Base-by-base conservation (phyloP, 768 basidiomycete species). In the Tylopilus rubrobrunneus region DNA sequence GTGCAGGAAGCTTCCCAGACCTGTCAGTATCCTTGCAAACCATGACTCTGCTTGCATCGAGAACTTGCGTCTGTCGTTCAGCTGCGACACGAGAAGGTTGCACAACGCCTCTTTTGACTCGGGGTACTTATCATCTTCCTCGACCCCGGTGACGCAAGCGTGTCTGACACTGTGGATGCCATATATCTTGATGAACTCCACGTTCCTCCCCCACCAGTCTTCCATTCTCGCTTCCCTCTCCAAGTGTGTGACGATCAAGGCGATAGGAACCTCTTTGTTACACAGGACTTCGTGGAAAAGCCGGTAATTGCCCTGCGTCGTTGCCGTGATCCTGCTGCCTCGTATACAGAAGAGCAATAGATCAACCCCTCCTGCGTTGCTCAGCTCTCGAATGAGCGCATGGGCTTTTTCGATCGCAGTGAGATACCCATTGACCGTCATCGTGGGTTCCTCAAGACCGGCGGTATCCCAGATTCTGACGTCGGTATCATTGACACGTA, bases 81-180 rank as follows among this genome's bases (percentile, higher is more conserved):
- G 21, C n/a, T 44, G 62, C 11, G 53, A 60, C 21, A 51, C 19
- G 25, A 65, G 51, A 44, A 69, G 66, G 21, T 15, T 25, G 19
- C 51, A 56, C 33, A 74, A 48, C 42, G 60, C 59, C 25, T 48
- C 48, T 46, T 47, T 68, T 28, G 75, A 77, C 52, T 71, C 61
- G 7, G 57, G 46, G 44, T 73, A 76, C 52, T 74, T 76, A 12
- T 59, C 59, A 14, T 65, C 67, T 45, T 59, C 64, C 51, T 67
- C 68, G 2, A 63, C 66, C 3, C 74, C 72, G 1, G 76, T 77
- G 53, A 78, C 65, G 52, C 78, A 78, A 7, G 74, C 77, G 10
- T 74, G 70, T 1, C 70, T 74, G 21, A 58, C 56, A 21, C 71
- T 59, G 31, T 60, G 36, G 27, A 68, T 70, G 19, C 67, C 62